Percentiles rank a stretch among this genome's conserved stretches.
Conservation (phyloP, 78 protist genomes). For the Isochrysis galbana region DNA sequence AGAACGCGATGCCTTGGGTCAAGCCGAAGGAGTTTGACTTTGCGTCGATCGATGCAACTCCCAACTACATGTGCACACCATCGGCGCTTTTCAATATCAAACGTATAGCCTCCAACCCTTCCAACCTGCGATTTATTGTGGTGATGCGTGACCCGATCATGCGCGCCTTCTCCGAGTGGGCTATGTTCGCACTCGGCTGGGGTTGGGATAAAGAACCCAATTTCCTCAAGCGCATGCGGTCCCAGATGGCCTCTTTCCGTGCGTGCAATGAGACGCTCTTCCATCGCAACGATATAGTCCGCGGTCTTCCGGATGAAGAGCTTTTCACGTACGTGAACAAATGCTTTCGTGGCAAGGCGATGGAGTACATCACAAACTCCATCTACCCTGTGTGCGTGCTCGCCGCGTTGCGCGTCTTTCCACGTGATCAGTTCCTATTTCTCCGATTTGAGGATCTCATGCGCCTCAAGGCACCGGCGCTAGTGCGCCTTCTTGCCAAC, state of each 20-base stretch:
- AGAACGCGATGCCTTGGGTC: constrained; percentile 6
- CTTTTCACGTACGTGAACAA: neutral
- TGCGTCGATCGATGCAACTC: neutral
- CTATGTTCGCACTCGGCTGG: neutral
- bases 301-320: neutral
- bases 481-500: neutral
- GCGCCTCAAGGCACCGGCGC: neutral
- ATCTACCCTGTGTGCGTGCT: neutral
- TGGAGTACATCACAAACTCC: constrained; percentile 14
- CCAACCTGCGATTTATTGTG: neutral
- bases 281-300: neutral
- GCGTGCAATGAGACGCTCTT: neutral
- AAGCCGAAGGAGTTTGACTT: neutral
- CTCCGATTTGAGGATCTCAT: neutral
- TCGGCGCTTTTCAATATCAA: neutral
- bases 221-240: neutral
- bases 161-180: constrained; percentile 3
- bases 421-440: neutral
- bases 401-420: neutral
- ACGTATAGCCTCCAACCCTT: neutral
- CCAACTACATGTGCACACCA: neutral
- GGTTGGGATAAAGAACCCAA: neutral
- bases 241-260: neutral
- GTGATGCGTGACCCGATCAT: constrained; percentile 16
- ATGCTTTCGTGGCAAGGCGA: neutral